Percentiles rank a stretch among this genome's conserved stretches.
phyloP scores from a whole-genome alignment of 2,329 filamentous ascomycete species.

The Clarireedia monteithiana region DNA sequence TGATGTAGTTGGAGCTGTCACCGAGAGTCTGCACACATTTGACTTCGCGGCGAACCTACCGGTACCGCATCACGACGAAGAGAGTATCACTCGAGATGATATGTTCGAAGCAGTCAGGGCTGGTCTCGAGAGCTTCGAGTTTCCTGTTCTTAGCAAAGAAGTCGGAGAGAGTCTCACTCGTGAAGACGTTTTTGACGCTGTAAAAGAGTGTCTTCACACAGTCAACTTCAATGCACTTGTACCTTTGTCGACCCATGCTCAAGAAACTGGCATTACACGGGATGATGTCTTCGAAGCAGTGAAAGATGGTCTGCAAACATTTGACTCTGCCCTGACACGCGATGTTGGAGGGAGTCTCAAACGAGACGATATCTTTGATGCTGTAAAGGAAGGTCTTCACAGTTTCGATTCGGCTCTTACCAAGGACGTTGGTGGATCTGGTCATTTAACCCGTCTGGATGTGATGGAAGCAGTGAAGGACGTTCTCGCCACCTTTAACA shows the following conservation, averaged over 20 bases:
- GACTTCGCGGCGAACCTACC: constrained; percentile 59
- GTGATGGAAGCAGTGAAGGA: constrained; percentile 78
- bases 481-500: constrained; percentile 52
- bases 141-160: constrained; percentile 28
- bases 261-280: constrained; percentile 50
- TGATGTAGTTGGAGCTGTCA: constrained; percentile 77
- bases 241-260: constrained; percentile 31
- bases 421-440: constrained; percentile 41
- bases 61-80: constrained; percentile 44
- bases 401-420: constrained; percentile 34
- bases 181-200: constrained; percentile 79
- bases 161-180: constrained; percentile 51
- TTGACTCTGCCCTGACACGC: constrained; percentile 6
- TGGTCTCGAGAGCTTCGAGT: constrained; percentile 45
- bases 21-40: constrained; percentile 79
- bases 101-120: constrained; percentile 57
- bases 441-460: constrained; percentile 63
- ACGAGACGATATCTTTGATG: constrained; percentile 77
- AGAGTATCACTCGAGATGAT: constrained; percentile 52
- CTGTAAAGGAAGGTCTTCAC: constrained; percentile 68
- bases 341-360: constrained; percentile 38
- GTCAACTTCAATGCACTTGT: constrained; percentile 37
- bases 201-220: constrained; percentile 53
- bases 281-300: constrained; percentile 84
- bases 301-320: constrained; percentile 44